These are phyloP conservation scores for Acacia acuminata DNA, from an alignment of 306 rosid genomes.

Conservation along the genomic window DNA sequence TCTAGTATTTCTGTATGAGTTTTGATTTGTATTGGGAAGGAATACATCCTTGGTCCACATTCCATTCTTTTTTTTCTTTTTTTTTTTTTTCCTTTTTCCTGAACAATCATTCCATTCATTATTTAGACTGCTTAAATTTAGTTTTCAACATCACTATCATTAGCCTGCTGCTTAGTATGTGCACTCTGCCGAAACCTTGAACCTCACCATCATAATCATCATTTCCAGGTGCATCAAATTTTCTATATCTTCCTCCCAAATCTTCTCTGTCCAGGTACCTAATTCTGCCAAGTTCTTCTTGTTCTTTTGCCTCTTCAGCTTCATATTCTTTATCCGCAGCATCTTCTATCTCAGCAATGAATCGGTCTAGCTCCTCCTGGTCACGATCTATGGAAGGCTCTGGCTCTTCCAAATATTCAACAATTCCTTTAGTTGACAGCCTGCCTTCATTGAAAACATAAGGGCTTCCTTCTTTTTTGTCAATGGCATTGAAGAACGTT, in stretches of 20 bases:
- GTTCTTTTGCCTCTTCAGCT: constrained; percentile 90
- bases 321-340: constrained; percentile 95
- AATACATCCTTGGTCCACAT: no score
- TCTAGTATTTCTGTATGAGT: no score
- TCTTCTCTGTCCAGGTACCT: constrained; percentile 86
- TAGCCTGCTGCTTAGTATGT: constrained; percentile 41
- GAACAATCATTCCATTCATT: no score
- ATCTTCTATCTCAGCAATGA: constrained; percentile 93
- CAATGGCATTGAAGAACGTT: constrained; percentile 94
- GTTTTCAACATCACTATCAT: constrained; percentile 50
- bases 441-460: constrained; percentile 72
- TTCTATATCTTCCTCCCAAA: constrained; percentile 71
- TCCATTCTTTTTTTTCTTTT: no score
- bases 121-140: no score
- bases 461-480: constrained; percentile 87
- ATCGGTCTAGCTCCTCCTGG: constrained; percentile 85
- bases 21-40: no score
- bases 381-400: constrained; percentile 71
- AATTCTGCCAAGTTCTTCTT: constrained; percentile 70
- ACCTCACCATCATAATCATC: constrained; percentile 44
- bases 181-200: constrained; percentile 49
- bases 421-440: constrained; percentile 37
- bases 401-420: constrained; percentile 46
- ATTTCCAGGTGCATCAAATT: constrained; percentile 55
- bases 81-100: no score